Percentiles rank a stretch among this genome's conserved stretches.
These are phyloP conservation scores for Russula abietina DNA, from an alignment of 768 basidiomycete species.

Conservation along the genomic window DNA sequence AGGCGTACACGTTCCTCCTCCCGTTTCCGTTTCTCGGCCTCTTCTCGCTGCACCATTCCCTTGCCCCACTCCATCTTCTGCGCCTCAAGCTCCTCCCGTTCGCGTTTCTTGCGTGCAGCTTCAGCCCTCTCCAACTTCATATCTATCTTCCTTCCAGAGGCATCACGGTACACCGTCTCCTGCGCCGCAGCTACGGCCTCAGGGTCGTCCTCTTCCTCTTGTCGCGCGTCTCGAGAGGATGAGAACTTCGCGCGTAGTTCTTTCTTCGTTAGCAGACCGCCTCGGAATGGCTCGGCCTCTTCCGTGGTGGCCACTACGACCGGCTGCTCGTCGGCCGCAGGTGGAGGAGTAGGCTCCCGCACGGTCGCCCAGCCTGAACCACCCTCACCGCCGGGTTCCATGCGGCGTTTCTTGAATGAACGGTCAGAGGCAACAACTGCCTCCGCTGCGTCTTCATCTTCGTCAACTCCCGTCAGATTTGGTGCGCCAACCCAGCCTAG, in stretches of 20 bases:
- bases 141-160: slow-evolving; percentile 82
- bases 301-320: slow-evolving; percentile 40
- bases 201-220: slow-evolving; percentile 38
- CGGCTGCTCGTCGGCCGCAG: slow-evolving; percentile 64
- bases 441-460: slow-evolving; percentile 49
- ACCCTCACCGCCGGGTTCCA: slow-evolving; percentile 33
- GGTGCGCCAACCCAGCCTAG: slow-evolving; percentile 50
- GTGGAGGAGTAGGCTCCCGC: slow-evolving; percentile 49
- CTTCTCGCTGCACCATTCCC: slow-evolving; percentile 83
- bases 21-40: slow-evolving; percentile 56
- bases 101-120: slow-evolving; percentile 71
- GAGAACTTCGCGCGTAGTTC: slow-evolving; percentile 64
- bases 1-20: slow-evolving; percentile 65
- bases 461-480: slow-evolving; percentile 47
- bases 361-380: slow-evolving; percentile 64
- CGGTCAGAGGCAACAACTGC: slow-evolving; percentile 70
- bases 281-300: slow-evolving; percentile 44
- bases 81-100: slow-evolving; percentile 80
- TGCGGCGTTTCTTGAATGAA: slow-evolving; percentile 72
- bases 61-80: slow-evolving; percentile 98
- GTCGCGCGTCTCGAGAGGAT: slow-evolving; percentile 32
- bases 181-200: slow-evolving; percentile 60
- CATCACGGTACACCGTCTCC: slow-evolving; percentile 93
- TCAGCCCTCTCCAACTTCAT: slow-evolving; percentile 80
- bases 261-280: slow-evolving; percentile 73